phyloP scores from a whole-genome alignment of 106 monocot species.

The Platanthera guangdongensis region DNA sequence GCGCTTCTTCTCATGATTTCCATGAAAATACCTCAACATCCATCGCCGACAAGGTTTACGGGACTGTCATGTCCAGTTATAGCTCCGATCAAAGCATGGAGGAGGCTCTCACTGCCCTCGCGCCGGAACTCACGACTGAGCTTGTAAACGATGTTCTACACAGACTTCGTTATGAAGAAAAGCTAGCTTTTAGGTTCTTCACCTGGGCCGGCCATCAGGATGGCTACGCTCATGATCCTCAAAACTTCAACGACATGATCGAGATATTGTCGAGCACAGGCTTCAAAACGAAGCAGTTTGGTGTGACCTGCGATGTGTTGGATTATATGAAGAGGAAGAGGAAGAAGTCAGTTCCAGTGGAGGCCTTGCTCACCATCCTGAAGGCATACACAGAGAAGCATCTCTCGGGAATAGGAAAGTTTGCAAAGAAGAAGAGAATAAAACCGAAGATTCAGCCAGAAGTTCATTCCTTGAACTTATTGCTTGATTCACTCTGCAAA shows the following conservation, averaged over 20 bases:
- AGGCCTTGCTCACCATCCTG: slow-evolving; percentile 36
- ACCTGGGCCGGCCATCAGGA: slow-evolving; percentile 69
- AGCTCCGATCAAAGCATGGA: slow-evolving; percentile 33
- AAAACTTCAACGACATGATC: slow-evolving; percentile 69
- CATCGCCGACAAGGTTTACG: slow-evolving; percentile 37
- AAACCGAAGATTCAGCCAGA: slow-evolving; percentile 58
- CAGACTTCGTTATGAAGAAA: slow-evolving; percentile 73
- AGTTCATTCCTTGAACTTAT: slow-evolving; percentile 70
- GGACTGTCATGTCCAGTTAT: slow-evolving; percentile 32
- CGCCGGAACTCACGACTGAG: slow-evolving; percentile 32
- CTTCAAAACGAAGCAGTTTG: slow-evolving; percentile 73
- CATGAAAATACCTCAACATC: slow-evolving; percentile 2
- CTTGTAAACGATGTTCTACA: slow-evolving; percentile 52
- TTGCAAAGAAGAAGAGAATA: slow-evolving; percentile 67
- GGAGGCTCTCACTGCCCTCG: slow-evolving; percentile 40
- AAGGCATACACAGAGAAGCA: slow-evolving; percentile 59
- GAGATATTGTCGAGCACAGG: slow-evolving; percentile 78
- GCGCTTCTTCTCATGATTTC: neutral
- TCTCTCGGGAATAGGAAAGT: slow-evolving; percentile 63
- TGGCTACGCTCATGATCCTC: slow-evolving; percentile 44
- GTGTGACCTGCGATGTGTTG: slow-evolving; percentile 67
- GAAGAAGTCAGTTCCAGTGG: slow-evolving; percentile 41
- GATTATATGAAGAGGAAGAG: slow-evolving; percentile 71
- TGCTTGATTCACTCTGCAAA: slow-evolving; percentile 83
- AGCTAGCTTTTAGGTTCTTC: slow-evolving; percentile 86